These are phyloP conservation scores for Epichloe sp. DNA, from an alignment of 2,329 filamentous ascomycete genomes.

Conservation along the genomic window DNA sequence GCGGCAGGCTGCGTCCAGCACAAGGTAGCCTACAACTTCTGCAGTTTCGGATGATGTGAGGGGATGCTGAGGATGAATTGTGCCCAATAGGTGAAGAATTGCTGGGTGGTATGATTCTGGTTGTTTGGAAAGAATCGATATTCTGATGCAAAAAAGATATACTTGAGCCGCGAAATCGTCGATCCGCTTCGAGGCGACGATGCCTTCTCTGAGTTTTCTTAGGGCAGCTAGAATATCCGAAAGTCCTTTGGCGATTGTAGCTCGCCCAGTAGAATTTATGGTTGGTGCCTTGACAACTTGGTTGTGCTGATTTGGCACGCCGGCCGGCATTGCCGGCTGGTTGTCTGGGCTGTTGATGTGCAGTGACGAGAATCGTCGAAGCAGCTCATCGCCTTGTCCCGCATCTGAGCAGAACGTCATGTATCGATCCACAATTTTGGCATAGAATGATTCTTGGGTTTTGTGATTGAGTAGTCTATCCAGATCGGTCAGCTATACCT, in stretches of 20 bases:
- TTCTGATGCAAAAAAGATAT: constrained; percentile 75
- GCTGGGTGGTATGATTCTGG: constrained; percentile 86
- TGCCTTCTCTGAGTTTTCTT: constrained; percentile 81
- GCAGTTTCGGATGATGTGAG: constrained; percentile 60
- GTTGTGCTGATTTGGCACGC: not conserved
- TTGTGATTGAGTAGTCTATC: constrained; percentile 57
- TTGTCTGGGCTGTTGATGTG: constrained; percentile 8
- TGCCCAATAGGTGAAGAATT: constrained; percentile 61
- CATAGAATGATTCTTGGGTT: constrained; percentile 74
- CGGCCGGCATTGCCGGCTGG: not conserved
- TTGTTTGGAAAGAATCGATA: constrained; percentile 67
- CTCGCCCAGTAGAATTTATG: constrained; percentile 9
- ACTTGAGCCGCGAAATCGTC: constrained; percentile 78
- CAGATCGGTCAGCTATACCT: not conserved
- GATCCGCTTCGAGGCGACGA: constrained; percentile 62
- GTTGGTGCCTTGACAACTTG: not conserved
- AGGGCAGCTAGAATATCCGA: constrained; percentile 68
- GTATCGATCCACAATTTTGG: constrained; percentile 76
- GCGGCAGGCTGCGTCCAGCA: constrained; percentile 82
- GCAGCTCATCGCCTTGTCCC: constrained; percentile 57
- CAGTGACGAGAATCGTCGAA: constrained; percentile 60
- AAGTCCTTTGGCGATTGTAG: constrained; percentile 46
- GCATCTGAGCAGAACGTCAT: constrained; percentile 75
- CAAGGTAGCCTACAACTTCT: constrained; percentile 68
- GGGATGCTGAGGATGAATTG: constrained; percentile 54